Conservation (phyloP, 768 basidiomycete species). For the Boletellus sp. region DNA sequence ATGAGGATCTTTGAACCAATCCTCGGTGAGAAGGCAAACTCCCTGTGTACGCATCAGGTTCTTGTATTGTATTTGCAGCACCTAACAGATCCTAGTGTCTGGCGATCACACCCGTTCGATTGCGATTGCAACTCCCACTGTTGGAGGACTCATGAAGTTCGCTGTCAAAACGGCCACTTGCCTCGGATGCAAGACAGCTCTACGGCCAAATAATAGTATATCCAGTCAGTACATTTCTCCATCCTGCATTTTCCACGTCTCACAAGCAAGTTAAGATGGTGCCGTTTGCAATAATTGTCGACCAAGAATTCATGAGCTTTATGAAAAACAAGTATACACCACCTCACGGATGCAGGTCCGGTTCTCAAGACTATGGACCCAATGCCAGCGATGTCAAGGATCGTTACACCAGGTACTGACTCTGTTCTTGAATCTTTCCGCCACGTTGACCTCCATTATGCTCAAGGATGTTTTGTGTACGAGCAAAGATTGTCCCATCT, state of each 20-base stretch:
- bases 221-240: slow-evolving; percentile 43
- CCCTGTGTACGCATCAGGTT: slow-evolving; percentile 56
- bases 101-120: slow-evolving; percentile 96
- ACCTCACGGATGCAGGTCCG: slow-evolving; percentile 83
- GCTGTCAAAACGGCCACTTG: slow-evolving; percentile 95
- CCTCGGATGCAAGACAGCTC: slow-evolving; percentile 89
- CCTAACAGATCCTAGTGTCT: slow-evolving; percentile 55
- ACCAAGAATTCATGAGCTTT: slow-evolving; percentile 80
- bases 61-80: background rate
- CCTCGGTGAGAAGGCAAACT: slow-evolving; percentile 84
- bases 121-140: slow-evolving; percentile 92
- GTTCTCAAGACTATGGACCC: slow-evolving; percentile 95
- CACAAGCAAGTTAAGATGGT: slow-evolving; percentile 50
- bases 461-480: slow-evolving; percentile 90
- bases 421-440: background rate
- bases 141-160: slow-evolving; percentile 98
- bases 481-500: slow-evolving; percentile 97
- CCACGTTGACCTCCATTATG: background rate
- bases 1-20: slow-evolving; percentile 99
- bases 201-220: slow-evolving; percentile 73
- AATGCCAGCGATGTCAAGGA: slow-evolving; percentile 98
- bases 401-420: slow-evolving; percentile 82
- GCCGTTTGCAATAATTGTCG: slow-evolving; percentile 95
- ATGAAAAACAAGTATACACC: slow-evolving; percentile 79
- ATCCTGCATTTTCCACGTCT: slow-evolving; percentile 1